Conservation (phyloP, 2,329 filamentous ascomycete genomes). For the Fusarium pseudocircinatum region DNA sequence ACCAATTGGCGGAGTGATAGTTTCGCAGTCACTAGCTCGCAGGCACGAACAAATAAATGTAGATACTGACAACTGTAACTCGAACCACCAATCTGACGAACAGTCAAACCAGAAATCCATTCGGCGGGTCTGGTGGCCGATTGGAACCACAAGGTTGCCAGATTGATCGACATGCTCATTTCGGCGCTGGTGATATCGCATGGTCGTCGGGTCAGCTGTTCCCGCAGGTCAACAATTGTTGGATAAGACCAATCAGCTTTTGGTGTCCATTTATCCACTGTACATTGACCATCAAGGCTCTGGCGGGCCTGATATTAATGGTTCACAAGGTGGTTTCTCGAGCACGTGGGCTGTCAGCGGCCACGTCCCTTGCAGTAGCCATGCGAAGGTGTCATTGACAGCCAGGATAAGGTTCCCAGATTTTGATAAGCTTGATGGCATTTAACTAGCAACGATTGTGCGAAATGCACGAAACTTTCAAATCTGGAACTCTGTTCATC, state of each 20-base stretch:
- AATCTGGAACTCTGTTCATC: background rate
- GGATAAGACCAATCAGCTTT: rapidly evolving
- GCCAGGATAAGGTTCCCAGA: no score
- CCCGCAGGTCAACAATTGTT: no score
- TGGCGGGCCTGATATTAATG: no score
- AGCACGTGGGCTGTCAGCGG: background rate
- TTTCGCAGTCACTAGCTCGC: background rate
- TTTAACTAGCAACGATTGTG: background rate
- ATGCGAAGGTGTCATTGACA: no score
- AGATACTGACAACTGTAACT: no score
- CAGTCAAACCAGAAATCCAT: no score
- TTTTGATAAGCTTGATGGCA: background rate
- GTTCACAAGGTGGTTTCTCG: no score
- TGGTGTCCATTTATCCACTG: no score
- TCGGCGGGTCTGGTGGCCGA: rapidly evolving
- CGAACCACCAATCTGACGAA: no score
- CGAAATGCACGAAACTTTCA: background rate
- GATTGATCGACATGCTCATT: background rate
- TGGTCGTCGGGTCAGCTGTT: background rate
- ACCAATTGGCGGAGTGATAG: background rate
- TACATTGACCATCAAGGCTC: background rate
- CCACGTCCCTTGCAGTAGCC: background rate
- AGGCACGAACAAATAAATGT: no score
- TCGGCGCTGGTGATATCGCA: background rate
- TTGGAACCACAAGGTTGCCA: rapidly evolving